Conservation (phyloP, 768 basidiomycete genomes). For the Tylopilus sp. region DNA sequence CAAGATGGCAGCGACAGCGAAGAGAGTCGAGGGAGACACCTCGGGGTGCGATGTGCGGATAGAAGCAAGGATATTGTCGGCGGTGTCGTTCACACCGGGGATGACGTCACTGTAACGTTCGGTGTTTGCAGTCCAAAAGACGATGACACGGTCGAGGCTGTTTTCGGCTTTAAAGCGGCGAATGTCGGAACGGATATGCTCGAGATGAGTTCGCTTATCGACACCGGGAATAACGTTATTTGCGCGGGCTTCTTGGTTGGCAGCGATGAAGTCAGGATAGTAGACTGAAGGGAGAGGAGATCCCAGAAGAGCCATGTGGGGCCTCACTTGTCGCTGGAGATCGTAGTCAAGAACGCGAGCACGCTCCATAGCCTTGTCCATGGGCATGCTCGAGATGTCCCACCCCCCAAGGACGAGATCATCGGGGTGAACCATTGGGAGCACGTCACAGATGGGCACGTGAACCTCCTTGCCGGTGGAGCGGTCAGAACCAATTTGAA, state of each 20-base stretch:
- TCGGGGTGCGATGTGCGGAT: conserved; percentile 86
- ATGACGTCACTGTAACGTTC: conserved; percentile 97
- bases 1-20: conserved; percentile 93
- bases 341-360: conserved; percentile 95
- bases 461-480: conserved; percentile 83
- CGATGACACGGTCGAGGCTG: conserved; percentile 80
- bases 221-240: conserved; percentile 86
- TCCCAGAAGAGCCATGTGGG: conserved; percentile 76
- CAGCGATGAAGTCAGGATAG: conserved; percentile 96
- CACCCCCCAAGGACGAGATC: conserved; percentile 97
- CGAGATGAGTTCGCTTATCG: conserved; percentile 89
- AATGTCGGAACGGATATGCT: conserved; percentile 90
- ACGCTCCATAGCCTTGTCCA: conserved; percentile 93
- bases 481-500: conserved; percentile 84
- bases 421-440: conserved; percentile 98
- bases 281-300: conserved; percentile 92
- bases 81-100: conserved; percentile 92
- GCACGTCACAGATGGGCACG: conserved; percentile 86
- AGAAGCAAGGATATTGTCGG: conserved; percentile 76
- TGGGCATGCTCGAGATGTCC: conserved; percentile 85
- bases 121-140: conserved; percentile 99
- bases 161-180: conserved; percentile 86
- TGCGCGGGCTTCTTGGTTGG: conserved; percentile 94
- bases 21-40: conserved; percentile 94
- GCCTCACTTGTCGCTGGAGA: conserved; percentile 91